phyloP scores from a whole-genome alignment of 371 early-diverging fungal species.

The Lichtheimia hyalospora region DNA sequence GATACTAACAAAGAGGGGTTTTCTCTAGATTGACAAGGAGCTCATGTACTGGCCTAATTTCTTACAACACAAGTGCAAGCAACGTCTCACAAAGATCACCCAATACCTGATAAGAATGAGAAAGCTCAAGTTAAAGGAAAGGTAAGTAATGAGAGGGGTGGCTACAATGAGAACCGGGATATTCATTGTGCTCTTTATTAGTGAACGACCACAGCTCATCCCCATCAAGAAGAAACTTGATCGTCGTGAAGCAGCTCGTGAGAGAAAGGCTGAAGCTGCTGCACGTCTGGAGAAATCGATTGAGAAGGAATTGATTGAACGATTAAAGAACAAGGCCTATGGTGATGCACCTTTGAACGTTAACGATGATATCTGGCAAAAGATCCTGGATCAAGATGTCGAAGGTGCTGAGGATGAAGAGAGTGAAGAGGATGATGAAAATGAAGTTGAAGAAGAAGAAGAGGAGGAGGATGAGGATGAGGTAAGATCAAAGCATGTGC shows the following conservation, averaged over 20 bases:
- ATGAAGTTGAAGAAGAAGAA: slow-evolving; percentile 56
- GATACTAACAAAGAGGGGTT: not conserved
- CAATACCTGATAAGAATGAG: slow-evolving; percentile 97
- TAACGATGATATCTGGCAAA: slow-evolving; percentile 86
- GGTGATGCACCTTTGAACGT: slow-evolving; percentile 91
- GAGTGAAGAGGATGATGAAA: slow-evolving; percentile 70
- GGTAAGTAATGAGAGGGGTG: slow-evolving; percentile 35
- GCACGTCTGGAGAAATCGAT: slow-evolving; percentile 95
- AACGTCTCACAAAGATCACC: slow-evolving; percentile 95
- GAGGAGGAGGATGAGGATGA: slow-evolving; percentile 33
- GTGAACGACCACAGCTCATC: slow-evolving; percentile 74
- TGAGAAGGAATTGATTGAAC: slow-evolving; percentile 96
- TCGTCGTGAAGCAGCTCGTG: slow-evolving; percentile 88
- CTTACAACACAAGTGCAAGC: slow-evolving; percentile 97
- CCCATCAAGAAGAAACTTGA: slow-evolving; percentile 95
- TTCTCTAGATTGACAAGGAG: slow-evolving; percentile 85
- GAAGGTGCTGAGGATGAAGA: slow-evolving; percentile 76
- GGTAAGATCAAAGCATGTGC: slow-evolving; percentile 1
- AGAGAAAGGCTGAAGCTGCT: slow-evolving; percentile 92
- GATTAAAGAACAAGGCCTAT: slow-evolving; percentile 92
- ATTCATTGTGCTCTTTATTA: slow-evolving; percentile 3
- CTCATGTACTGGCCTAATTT: slow-evolving; percentile 93
- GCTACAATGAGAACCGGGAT: too few species aligned
- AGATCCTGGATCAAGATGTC: slow-evolving; percentile 68
- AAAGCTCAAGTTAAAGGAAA: slow-evolving; percentile 84